Base-by-base conservation (phyloP, 805 yeast genomes). In the Candida suzukii region DNA sequence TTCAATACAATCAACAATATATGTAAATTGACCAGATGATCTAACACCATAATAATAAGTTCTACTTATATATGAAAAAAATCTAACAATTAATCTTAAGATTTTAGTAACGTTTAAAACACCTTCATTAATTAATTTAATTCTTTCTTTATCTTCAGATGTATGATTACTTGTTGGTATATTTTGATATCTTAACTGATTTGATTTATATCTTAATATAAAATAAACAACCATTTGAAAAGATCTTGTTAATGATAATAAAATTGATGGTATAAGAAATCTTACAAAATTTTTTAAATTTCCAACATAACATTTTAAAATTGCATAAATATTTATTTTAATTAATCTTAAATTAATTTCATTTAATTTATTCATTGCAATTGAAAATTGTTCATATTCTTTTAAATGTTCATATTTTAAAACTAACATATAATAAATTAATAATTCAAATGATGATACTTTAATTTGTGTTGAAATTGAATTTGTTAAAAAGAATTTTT, bases 11-110 rank as follows among this genome's bases (percentile, higher is more conserved):
- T 47, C 49, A 14, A 38, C 32, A 13, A 53, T 8, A 35, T 42
- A 46, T 17, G 29, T 36, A 38, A 35, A 41, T 3, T 36, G 41
- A 2, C 46, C 45, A 30, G 34, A 44, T 10, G 45, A 14, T 20
- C 56, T 44, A 25, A 39, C 43, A 8, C 51, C 35, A 16, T 41
- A 30, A 28, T 51, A 52, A 20, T 50, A 48, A 17, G 47, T 47
- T 27, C 54, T 55, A n/a, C 50, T 48, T 14, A 44, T 17, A 14
- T 49, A 35, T 2, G 46, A 50, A 24, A 46, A 34, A 8, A 50
- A 17, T 28, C 45, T 53, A 3, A 40, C 31, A 12, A 48, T 33
- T 12, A 42, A 20, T 19, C 40, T 45, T 47, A 50, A 41, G 2
- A 45, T 24, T 2, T 22, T 17, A 18, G 38, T 20, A 14, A 45